Evolutionary conservation across 768 basidiomycete genomes (phyloP).

Genomic region (Serendipita sp.): DNA sequence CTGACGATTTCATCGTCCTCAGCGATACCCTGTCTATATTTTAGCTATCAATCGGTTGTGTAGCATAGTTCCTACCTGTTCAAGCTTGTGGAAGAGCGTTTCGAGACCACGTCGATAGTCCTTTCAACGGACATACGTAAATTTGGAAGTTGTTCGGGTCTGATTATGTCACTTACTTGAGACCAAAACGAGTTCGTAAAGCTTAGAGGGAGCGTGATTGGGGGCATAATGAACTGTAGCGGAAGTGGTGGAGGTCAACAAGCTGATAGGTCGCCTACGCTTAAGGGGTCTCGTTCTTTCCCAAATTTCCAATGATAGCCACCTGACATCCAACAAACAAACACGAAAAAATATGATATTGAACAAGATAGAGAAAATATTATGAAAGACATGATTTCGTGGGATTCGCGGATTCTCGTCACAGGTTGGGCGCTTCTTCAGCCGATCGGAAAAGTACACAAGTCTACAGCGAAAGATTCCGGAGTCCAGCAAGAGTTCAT

Average conservation of each 20-base stretch:
- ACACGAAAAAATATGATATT: not conserved
- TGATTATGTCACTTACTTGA: not conserved
- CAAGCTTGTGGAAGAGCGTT: slow-evolving; percentile 56
- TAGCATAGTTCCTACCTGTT: slow-evolving; percentile 37
- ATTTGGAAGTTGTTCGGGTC: too few species aligned
- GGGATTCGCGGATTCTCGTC: too few species aligned
- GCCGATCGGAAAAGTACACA: not conserved
- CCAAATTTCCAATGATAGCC: not conserved
- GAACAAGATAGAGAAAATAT: not conserved
- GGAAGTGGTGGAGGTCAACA: not conserved
- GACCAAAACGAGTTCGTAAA: slow-evolving; percentile 95
- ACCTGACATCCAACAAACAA: not conserved
- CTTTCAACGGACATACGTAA: slow-evolving; percentile 17
- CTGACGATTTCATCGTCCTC: slow-evolving; percentile 74
- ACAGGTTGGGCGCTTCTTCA: not conserved
- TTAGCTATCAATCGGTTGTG: not conserved
- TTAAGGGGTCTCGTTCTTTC: too few species aligned
- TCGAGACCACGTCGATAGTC: slow-evolving; percentile 77
- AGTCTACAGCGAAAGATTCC: not conserved
- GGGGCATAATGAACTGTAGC: slow-evolving; percentile 41
- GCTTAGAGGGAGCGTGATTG: slow-evolving; percentile 71
- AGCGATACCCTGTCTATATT: slow-evolving; percentile 40
- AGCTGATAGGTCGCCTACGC: not conserved
- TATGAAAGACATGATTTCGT: not conserved
- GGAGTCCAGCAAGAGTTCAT: not conserved